Conservation (phyloP, 1,284 basidiomycete species). For the Thecaphora frezii region DNA sequence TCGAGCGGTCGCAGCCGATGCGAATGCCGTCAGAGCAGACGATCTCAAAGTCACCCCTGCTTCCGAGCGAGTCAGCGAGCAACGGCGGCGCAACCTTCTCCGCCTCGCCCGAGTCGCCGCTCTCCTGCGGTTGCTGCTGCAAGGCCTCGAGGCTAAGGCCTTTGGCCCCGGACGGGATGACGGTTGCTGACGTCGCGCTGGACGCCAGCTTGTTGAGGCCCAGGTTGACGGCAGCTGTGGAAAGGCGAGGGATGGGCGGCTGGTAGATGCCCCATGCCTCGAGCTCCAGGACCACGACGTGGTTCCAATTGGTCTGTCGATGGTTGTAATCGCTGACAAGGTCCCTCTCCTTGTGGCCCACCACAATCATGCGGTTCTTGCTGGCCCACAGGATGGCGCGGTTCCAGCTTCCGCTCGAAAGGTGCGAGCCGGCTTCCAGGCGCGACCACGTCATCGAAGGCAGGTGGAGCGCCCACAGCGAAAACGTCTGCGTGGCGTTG, state of each 20-base stretch:
- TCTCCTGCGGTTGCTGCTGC: background rate
- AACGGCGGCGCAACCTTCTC: background rate
- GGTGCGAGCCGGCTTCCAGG: conserved; percentile 43
- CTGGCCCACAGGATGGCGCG: conserved; percentile 42
- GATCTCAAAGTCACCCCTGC: conserved; percentile 75
- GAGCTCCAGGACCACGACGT: conserved; percentile 49
- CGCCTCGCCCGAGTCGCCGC: conserved; percentile 1
- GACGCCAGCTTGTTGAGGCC: conserved; percentile 45
- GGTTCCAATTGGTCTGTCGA: conserved; percentile 54
- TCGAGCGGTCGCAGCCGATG: conserved; percentile 76
- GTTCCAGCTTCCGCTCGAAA: conserved; percentile 51
- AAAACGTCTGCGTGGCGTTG: conserved; percentile 53
- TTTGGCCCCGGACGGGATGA: conserved; percentile 11
- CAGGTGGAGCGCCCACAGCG: conserved; percentile 50
- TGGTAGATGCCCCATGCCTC: conserved; percentile 54
- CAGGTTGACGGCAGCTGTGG: conserved; percentile 33
- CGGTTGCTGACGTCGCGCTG: conserved; percentile 27
- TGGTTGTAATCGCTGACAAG: conserved; percentile 56
- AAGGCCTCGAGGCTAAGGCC: background rate
- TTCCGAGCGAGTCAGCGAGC: conserved; percentile 14
- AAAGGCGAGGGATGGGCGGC: conserved; percentile 34
- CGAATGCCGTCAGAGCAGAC: conserved; percentile 84
- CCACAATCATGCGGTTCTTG: conserved; percentile 44
- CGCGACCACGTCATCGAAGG: conserved; percentile 51
- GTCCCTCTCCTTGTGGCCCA: conserved; percentile 50